Evolutionary conservation across 148 eudicot species (phyloP).

Genomic region (Drosera capensis): DNA sequence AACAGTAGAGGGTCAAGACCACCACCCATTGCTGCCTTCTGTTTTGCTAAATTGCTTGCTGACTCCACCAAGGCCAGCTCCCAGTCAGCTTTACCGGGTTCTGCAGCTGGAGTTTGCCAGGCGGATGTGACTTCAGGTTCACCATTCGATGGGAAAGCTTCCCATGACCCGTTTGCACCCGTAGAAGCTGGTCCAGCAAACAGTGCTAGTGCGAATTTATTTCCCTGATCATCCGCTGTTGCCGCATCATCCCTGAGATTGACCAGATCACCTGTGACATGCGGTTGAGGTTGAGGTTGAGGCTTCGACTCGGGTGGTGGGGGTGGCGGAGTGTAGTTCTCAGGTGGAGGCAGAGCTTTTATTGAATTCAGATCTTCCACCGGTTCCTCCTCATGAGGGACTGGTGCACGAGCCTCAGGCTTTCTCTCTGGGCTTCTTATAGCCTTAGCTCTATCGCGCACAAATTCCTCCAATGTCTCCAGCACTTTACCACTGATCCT

Average conservation of each 20-base stretch:
- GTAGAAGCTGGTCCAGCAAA: constrained; percentile 56
- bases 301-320: too few species aligned
- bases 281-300: constrained; percentile 24
- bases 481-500: too few species aligned
- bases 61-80: constrained; percentile 44
- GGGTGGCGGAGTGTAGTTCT: constrained; percentile 37
- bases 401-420: constrained; percentile 29
- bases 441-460: too few species aligned
- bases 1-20: constrained; percentile 42
- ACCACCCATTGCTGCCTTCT: constrained; percentile 28
- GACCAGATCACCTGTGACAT: constrained; percentile 36
- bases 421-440: too few species aligned
- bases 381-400: constrained; percentile 41
- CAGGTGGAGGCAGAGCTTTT: constrained; percentile 74
- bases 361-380: constrained; percentile 62
- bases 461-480: too few species aligned
- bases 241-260: constrained; percentile 49
- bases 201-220: constrained; percentile 55
- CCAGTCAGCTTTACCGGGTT: constrained; percentile 29
- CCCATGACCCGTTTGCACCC: constrained; percentile 36
- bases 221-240: constrained; percentile 60
- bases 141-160: constrained; percentile 19
- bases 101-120: constrained; percentile 22
- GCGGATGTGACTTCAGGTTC: constrained; percentile 14
- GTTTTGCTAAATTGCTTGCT: constrained; percentile 21